Evolutionary conservation across 169 alveolate genomes (phyloP).

Genomic region (Plasmodium adleri): DNA sequence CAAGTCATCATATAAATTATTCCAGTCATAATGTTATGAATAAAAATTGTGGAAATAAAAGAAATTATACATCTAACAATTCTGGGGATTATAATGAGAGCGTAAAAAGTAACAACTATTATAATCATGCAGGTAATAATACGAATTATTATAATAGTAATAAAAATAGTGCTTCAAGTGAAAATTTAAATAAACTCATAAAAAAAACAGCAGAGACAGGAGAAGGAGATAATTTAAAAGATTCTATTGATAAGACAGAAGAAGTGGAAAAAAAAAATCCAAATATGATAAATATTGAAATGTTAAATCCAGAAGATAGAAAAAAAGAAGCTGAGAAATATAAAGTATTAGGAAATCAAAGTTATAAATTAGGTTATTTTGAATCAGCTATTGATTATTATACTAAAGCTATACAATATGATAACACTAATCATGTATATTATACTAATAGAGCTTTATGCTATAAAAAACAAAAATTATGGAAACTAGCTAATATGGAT

Average conservation of each 20-base stretch:
- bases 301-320: constrained; percentile 70
- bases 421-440: constrained; percentile 85
- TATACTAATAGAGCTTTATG: constrained; percentile 90
- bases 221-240: neutral
- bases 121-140: neutral
- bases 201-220: neutral
- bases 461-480: constrained; percentile 84
- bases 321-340: constrained; percentile 83
- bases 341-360: constrained; percentile 85
- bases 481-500: constrained; percentile 86
- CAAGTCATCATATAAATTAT: neutral
- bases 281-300: constrained; percentile 21
- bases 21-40: neutral
- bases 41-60: constrained; percentile 5
- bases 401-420: constrained; percentile 85
- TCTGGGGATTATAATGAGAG: constrained; percentile 3
- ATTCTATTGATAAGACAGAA: neutral
- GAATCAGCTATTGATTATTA: constrained; percentile 90
- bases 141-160: neutral
- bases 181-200: constrained; percentile 10
- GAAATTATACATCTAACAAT: constrained; percentile 9
- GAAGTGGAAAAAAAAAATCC: constrained; percentile 29
- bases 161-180: constrained; percentile 10
- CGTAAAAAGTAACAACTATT: neutral
- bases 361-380: constrained; percentile 87